A percentile compares a stretch with the other conserved stretches of the same genome.
These are phyloP conservation scores for Prinsepia uniflora DNA, from an alignment of 306 rosid genomes.

Conservation along the genomic window DNA sequence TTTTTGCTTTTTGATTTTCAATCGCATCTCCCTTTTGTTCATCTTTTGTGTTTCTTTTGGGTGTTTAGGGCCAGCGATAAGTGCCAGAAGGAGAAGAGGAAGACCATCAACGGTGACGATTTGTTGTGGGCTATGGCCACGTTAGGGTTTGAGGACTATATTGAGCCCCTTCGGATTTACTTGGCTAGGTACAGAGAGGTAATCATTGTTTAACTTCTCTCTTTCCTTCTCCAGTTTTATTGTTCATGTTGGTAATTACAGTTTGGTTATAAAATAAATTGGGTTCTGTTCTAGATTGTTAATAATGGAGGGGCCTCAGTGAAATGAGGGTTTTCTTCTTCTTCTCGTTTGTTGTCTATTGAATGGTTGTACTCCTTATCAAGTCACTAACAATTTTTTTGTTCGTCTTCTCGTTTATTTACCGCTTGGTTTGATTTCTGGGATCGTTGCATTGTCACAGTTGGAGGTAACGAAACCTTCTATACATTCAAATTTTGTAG, in stretches of 20 bases:
- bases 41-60: slow-evolving; percentile 1
- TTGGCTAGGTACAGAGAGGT: slow-evolving; percentile 91
- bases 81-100: slow-evolving; percentile 93
- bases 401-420: slow-evolving; percentile 15
- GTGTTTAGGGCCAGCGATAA: slow-evolving; percentile 78
- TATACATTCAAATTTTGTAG: slow-evolving; percentile 3
- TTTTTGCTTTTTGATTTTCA: neutral
- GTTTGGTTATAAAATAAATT: neutral
- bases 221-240: neutral
- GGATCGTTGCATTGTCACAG: slow-evolving; percentile 39
- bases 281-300: neutral
- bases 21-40: neutral
- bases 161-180: slow-evolving; percentile 86
- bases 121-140: slow-evolving; percentile 93
- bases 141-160: slow-evolving; percentile 87
- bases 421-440: slow-evolving; percentile 24
- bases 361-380: neutral
- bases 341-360: neutral
- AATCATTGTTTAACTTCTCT: neutral
- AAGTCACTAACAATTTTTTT: slow-evolving; percentile 20
- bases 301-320: neutral
- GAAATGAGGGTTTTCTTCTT: neutral
- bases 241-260: neutral
- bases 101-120: slow-evolving; percentile 93
- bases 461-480: slow-evolving; percentile 59